These are phyloP conservation scores for Capsicum chinense DNA, from an alignment of 257 asterid genomes.

Conservation along the genomic window DNA sequence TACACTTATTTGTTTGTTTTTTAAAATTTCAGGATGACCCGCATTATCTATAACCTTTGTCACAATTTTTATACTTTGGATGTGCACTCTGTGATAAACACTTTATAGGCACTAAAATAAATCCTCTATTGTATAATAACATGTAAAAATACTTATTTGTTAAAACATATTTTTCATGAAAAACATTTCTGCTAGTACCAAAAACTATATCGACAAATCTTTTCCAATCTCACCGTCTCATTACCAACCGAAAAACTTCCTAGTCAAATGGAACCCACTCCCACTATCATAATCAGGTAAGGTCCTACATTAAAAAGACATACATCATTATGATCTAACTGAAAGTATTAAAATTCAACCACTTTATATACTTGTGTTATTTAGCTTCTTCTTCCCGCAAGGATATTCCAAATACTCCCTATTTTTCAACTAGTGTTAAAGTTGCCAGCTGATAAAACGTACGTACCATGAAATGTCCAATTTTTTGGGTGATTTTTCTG, in stretches of 20 bases:
- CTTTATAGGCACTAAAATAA: no score
- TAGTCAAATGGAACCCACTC: neutral
- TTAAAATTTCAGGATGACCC: no score
- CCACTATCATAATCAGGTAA: neutral
- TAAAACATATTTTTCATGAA: no score
- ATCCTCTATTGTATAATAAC: no score
- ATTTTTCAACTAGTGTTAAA: neutral
- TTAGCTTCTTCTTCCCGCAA: neutral
- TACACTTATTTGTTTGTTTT: no score
- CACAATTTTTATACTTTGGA: no score
- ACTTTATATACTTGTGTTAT: neutral
- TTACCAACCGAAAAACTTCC: neutral
- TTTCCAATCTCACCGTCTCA: neutral
- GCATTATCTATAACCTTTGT: no score
- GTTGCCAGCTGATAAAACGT: neutral
- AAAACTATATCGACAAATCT: neutral
- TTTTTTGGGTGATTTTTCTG: neutral
- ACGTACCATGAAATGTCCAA: neutral
- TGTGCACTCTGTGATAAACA: no score
- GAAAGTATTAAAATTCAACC: neutral
- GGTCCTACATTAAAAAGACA: no score
- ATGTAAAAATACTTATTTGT: no score
- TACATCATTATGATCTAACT: neutral
- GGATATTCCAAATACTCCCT: neutral
- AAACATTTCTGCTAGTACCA: no score